phyloP scores from a whole-genome alignment of 805 yeast species.

The Helenozyma baotianmanensis region DNA sequence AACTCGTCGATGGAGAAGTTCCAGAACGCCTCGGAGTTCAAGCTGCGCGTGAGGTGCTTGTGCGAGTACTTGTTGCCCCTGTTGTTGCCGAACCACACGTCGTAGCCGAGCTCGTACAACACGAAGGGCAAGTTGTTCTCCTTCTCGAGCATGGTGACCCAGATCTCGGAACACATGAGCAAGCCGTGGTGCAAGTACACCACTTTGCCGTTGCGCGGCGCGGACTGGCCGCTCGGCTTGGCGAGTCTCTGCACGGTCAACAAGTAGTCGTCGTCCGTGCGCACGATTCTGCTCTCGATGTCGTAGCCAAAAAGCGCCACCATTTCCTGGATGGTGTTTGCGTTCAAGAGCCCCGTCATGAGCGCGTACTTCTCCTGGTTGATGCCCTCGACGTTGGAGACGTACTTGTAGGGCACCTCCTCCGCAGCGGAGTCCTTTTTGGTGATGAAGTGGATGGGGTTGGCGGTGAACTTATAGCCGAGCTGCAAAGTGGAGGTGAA shows the following conservation, averaged over 20 bases:
- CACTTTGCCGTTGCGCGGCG: constrained; percentile 36
- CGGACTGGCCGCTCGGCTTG: constrained; percentile 21
- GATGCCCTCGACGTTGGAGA: constrained; percentile 15
- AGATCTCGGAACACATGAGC: constrained; percentile 78
- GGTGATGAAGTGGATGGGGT: constrained; percentile 22
- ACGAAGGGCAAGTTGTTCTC: constrained; percentile 59
- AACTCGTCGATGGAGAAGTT: constrained; percentile 86
- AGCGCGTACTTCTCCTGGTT: constrained; percentile 21
- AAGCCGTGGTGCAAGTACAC: constrained; percentile 90
- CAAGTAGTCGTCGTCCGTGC: constrained; percentile 72
- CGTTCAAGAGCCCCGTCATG: constrained; percentile 39
- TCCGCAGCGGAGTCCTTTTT: constrained; percentile 9
- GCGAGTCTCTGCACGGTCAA: constrained; percentile 68
- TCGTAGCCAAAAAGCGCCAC: constrained; percentile 64
- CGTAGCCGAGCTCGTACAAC: constrained; percentile 78
- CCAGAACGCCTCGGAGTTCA: constrained; percentile 59
- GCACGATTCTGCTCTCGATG: constrained; percentile 71
- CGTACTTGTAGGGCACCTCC: constrained; percentile 20
- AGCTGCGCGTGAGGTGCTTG: constrained; percentile 51
- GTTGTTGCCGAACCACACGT: constrained; percentile 92
- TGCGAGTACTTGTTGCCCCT: constrained; percentile 90
- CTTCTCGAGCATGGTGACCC: constrained; percentile 49
- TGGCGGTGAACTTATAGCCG: constrained; percentile 24
- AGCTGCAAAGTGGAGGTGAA: constrained; percentile 27
- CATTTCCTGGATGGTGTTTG: constrained; percentile 58